Base-by-base conservation (phyloP, 176 grass and related monocot genomes). In the Oropetium thomaeum region DNA sequence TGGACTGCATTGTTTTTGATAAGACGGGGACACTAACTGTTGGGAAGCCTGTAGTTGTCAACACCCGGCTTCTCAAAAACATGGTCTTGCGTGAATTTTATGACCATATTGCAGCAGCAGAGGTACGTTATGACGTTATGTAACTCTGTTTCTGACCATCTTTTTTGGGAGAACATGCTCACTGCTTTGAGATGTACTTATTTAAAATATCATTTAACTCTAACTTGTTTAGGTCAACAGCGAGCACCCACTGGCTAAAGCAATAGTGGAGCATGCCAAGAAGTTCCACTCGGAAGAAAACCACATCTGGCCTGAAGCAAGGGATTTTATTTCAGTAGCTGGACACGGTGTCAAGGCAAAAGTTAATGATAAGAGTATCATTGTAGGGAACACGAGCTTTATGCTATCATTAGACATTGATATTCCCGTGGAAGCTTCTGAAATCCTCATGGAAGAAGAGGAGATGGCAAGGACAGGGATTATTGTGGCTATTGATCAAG, bases 11-110 rank as follows among this genome's bases (percentile, higher is more conserved):
- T 32, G 82, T 98, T 32, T 94, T 98, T 33, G 89, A 98, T 48
- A 94, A 98, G 76, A 98, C 95, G 35, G 95, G 95, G 64, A 98
- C 95, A 15, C 71, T 98, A 23, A 98, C 95, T 25, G 83, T 67
- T 6, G 95, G 95, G 69, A 92, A 92, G 33, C 88, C 95, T 48
- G 76, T 89, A 25, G 91, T 98, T 43, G 91, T 98, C 64, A 87
- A 52, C 35, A 98, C 86, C 20, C 89, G 74, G 53, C 81, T 98
- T 49, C 64, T 98, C 33, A 94, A 86, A 87, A 92, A 93, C 63
- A 92, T 92, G 76, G 82, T 85, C 28, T 82, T 89, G 38, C 74
- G 88, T 31, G 95, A 98, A 27, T 98, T 98, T 51, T 98, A 89
- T 83, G 89, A 90, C 41, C 76, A 69, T 31, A 81, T 89, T 61